Percentiles rank a stretch among this genome's conserved stretches.
Conservation (phyloP, 1,139 yeast genomes). For the Geotrichum armillariae region DNA sequence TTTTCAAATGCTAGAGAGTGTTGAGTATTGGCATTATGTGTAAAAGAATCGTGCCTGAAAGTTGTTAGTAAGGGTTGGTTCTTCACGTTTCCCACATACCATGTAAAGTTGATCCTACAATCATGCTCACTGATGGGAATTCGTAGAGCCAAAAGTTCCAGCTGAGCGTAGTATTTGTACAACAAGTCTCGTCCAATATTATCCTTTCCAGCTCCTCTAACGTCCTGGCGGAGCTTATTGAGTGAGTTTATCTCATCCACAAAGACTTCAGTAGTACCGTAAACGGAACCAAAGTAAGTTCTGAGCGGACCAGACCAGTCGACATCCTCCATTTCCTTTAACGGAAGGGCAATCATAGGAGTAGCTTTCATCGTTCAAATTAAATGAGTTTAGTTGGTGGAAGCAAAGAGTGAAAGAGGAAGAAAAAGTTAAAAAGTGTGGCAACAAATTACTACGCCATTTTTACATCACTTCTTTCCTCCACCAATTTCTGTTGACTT, state of each 20-base stretch:
- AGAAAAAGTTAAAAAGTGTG: constrained; percentile 2
- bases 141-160: constrained; percentile 77
- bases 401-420: background rate
- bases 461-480: background rate
- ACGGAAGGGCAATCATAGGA: constrained; percentile 44
- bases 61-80: background rate
- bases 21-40: constrained; percentile 55
- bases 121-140: constrained; percentile 63
- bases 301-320: constrained; percentile 69
- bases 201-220: constrained; percentile 49
- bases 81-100: constrained; percentile 45
- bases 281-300: constrained; percentile 58
- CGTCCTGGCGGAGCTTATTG: constrained; percentile 61
- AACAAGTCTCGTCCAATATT: constrained; percentile 50
- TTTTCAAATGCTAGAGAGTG: constrained; percentile 83
- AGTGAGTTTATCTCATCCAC: constrained; percentile 56
- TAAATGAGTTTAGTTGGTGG: background rate
- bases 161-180: constrained; percentile 74
- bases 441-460: background rate
- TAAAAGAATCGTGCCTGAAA: constrained; percentile 56
- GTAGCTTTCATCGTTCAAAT: constrained; percentile 32
- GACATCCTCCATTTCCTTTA: constrained; percentile 57
- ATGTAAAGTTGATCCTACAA: constrained; percentile 63
- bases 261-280: constrained; percentile 63
- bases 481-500: background rate